Conservation (phyloP, 345 rosid genomes). For the Populus simonii region DNA sequence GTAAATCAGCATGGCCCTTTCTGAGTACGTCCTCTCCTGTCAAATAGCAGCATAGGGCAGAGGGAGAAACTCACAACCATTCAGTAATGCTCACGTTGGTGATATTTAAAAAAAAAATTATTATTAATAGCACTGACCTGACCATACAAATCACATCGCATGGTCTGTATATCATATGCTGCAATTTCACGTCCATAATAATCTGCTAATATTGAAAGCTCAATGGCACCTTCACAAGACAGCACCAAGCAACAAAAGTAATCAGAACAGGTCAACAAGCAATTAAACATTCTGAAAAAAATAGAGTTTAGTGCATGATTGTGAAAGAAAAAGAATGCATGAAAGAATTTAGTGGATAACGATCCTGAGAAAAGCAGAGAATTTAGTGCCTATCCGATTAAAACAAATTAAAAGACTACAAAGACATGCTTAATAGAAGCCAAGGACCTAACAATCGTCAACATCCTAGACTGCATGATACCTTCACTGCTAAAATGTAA, state of each 20-base stretch:
- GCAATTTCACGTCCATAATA: slow-evolving; percentile 81
- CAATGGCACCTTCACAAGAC: slow-evolving; percentile 74
- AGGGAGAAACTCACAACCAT: background rate
- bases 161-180: slow-evolving; percentile 88
- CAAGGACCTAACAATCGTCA: background rate
- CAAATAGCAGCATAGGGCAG: slow-evolving; percentile 11
- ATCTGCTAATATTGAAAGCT: slow-evolving; percentile 83
- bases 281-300: background rate
- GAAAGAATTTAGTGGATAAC: background rate
- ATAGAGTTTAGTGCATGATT: background rate
- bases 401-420: background rate
- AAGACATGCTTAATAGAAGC: background rate
- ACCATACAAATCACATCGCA: slow-evolving; percentile 90
- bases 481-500: background rate
- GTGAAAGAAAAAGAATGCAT: background rate
- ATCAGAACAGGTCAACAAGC: slow-evolving; percentile 5
- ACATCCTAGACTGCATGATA: background rate
- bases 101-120: background rate
- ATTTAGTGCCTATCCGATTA: background rate
- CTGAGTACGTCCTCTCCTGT: slow-evolving; percentile 63
- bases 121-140: slow-evolving; percentile 47
- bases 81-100: background rate
- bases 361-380: background rate
- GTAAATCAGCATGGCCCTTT: slow-evolving; percentile 87
- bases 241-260: slow-evolving; percentile 2